Evolutionary conservation across 2,329 filamentous ascomycete genomes (phyloP), one percentile per base, ranked within the genome.

Genomic region (Hymenoscyphus repandus): DNA sequence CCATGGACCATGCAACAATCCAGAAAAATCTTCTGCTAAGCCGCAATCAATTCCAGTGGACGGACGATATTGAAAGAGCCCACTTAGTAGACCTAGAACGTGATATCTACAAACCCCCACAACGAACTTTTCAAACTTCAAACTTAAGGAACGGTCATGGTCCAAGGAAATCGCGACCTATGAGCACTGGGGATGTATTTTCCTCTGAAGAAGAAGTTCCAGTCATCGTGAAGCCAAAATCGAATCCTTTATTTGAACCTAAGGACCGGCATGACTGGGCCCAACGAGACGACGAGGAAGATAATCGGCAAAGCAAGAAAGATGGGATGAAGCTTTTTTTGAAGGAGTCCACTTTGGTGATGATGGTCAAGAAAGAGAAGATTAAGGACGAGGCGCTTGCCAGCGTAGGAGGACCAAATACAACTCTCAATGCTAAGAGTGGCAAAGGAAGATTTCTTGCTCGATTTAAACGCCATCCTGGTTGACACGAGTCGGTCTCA

Each of bases 201-300:
- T 27, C 22, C 17, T 58, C 54, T 54, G 58, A 60, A 4, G 49
- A 58, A 18, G 49, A 58, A 27, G 50, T 52, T n/a, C 57, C 55
- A n/a, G 44, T 27, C 30, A 22, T 22, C 17, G 34, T 39, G 42
- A 36, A 34, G 39, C 11, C 47, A 11, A 59, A 52, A 41, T 17
- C 42, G 15, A 58, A 53, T 30, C 46, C 50, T 27, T 20, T 39
- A 18, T 47, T 49, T 13, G 54, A 62, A 38, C 45, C 42, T 31
- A 54, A 47, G 27, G 58, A 64, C 42, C 49, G 59, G 17, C 58
- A 60, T 44, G 78, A 83, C 63, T 83, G 80, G 80, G 76, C 76
- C 30, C 79, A 83, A 62, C 75, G 72, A 58, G 79, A 82, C 54
- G 51, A 57, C 12, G 54, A 51, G 32, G 47, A 33, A 5, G 53